These are phyloP conservation scores for Tuber brumale DNA, from an alignment of 495 filamentous ascomycete genomes.

Conservation along the genomic window DNA sequence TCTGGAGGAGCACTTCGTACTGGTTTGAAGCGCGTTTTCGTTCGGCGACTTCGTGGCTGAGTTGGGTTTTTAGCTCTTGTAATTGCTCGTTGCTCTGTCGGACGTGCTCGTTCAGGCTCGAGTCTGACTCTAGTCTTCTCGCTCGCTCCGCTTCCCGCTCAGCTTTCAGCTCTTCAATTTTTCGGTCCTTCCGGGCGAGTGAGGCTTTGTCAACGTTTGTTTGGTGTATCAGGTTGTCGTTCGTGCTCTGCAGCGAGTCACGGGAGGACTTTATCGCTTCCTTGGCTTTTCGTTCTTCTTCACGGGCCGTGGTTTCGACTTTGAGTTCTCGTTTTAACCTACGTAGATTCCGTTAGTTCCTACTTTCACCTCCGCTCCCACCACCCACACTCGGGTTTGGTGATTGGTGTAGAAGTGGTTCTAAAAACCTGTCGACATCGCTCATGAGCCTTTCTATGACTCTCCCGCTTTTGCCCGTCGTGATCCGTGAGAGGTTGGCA, in stretches of 20 bases:
- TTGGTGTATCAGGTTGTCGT: conserved; percentile 64
- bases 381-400: neutral
- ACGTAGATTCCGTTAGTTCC: neutral
- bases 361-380: neutral
- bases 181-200: conserved; percentile 68
- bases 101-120: conserved; percentile 55
- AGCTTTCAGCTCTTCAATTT: conserved; percentile 64
- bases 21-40: conserved; percentile 50
- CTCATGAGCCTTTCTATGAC: conserved; percentile 85
- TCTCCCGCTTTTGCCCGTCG: conserved; percentile 73
- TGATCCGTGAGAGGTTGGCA: conserved; percentile 43
- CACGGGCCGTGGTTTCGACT: conserved; percentile 62
- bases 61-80: conserved; percentile 57
- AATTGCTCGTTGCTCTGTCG: conserved; percentile 57
- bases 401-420: neutral
- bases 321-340: conserved; percentile 69
- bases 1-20: conserved; percentile 63
- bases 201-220: conserved; percentile 62
- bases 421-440: conserved; percentile 60
- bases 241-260: conserved; percentile 58
- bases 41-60: conserved; percentile 47
- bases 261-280: conserved; percentile 69
- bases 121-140: conserved; percentile 58
- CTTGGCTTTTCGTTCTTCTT: conserved; percentile 65
- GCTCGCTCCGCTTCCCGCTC: conserved; percentile 61